These are phyloP conservation scores for Exophiala lecanii-corni DNA, from an alignment of 2,329 filamentous ascomycete species.

Conservation along the genomic window DNA sequence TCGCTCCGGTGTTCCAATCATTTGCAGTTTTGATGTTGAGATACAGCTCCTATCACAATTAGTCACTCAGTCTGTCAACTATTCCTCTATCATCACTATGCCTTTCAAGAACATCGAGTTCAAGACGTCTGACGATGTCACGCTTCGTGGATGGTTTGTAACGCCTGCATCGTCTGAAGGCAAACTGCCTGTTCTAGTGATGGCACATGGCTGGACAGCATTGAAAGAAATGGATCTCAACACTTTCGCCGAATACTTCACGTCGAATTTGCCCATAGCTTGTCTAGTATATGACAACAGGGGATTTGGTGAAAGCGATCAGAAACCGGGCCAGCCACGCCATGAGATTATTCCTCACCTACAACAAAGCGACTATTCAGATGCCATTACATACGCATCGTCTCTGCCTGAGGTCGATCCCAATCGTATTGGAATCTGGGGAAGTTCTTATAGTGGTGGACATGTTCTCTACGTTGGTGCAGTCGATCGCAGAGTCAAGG, in stretches of 20 bases:
- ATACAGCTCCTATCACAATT: too few relatives aligned
- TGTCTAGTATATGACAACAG: slow-evolving; percentile 33
- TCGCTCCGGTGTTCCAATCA: too few relatives aligned
- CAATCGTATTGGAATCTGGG: slow-evolving; percentile 33
- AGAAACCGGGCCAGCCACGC: slow-evolving; percentile 31
- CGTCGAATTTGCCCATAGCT: slow-evolving; percentile 5
- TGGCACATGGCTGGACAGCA: slow-evolving; percentile 17
- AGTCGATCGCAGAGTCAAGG: slow-evolving; percentile 37
- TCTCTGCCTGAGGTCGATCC: slow-evolving; percentile 27
- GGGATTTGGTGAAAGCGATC: slow-evolving; percentile 29
- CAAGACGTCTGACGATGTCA: slow-evolving; percentile 16
- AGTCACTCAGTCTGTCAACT: too few relatives aligned
- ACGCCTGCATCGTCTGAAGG: neutral
- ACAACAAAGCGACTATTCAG: slow-evolving; percentile 32
- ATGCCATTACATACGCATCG: slow-evolving; percentile 33
- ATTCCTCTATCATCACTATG: too few relatives aligned
- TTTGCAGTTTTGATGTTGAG: too few relatives aligned
- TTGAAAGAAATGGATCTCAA: slow-evolving; percentile 20
- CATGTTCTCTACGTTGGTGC: slow-evolving; percentile 36
- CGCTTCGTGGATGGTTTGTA: slow-evolving; percentile 15
- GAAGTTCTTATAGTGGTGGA: slow-evolving; percentile 35
- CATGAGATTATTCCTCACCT: slow-evolving; percentile 30
- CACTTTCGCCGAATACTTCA: slow-evolving; percentile 13
- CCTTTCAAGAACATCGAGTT: slow-evolving; percentile 17
- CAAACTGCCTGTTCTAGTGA: slow-evolving; percentile 11